Evolutionary conservation across 176 grass and related monocot species (phyloP), one percentile per base, ranked within the genome.

Genomic region (Leersia perrieri): DNA sequence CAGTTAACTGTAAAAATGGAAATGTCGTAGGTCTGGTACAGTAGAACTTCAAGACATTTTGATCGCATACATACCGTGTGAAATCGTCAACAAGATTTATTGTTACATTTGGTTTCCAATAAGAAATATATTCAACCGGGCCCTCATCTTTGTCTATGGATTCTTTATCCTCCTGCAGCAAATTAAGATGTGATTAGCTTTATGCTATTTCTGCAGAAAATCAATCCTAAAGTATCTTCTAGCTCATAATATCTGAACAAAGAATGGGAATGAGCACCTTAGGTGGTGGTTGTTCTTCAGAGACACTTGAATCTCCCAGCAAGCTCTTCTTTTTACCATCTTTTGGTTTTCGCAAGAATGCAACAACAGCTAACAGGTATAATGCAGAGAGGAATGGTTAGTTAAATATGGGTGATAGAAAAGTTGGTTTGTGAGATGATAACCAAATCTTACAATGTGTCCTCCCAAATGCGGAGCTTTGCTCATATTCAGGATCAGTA

Each of bases 81-180:
- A 90, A 95, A 80, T 99, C 93, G 31, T 99, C 97, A 36, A 94
- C 86, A 36, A 99, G 91, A 81, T 96, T 99, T 80, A 99, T 89
- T 60, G 97, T 99, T 36, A 99, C 77, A 92, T 99, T 99, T 63
- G 91, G 89, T 79, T 99, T 99, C 97, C 93, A 99, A 63, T 96
- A 99, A 74, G 97, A 73, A 83, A 94, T 74, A 93, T 90, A 96
- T 88, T 99, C 97, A 23, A 80, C 65, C 44, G 80, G 85, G 60
- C 84, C 93, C 45, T 92, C 96, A 64, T 95, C 89, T 84, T 90
- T 88, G 61, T 82, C 85, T 86, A 94, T 91, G 7, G 36, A 40
- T 72, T 96, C 87, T 80, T 66, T 76, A 80, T 90, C 87, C 73
- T 70, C 87, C 83, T 99, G 78, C 75, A 87, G 41, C 32, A 72